phyloP scores from a whole-genome alignment of 768 basidiomycete species.

The Royoungia palumana region DNA sequence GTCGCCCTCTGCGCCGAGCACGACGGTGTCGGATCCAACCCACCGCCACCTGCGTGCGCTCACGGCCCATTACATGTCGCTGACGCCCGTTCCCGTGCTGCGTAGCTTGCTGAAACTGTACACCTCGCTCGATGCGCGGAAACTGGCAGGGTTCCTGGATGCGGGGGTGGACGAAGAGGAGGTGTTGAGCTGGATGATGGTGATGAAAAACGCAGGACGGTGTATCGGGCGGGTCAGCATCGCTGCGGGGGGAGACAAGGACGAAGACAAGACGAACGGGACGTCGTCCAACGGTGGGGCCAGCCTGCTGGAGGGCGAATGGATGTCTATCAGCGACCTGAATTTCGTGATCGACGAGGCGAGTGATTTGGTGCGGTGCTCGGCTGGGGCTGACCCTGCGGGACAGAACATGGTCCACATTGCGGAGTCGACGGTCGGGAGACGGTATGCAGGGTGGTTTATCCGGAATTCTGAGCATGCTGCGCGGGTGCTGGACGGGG shows the following conservation, averaged over 20 bases:
- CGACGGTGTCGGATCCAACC: conserved; percentile 55
- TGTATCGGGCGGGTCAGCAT: conserved; percentile 49
- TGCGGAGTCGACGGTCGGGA: conserved; percentile 88
- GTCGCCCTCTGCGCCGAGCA: conserved; percentile 20
- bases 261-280: conserved; percentile 23
- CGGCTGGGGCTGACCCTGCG: not conserved
- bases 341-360: conserved; percentile 96
- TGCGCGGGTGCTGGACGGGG: conserved; percentile 79
- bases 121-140: conserved; percentile 86
- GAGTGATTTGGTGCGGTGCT: conserved; percentile 21
- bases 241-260: conserved; percentile 44
- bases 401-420: conserved; percentile 93
- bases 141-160: conserved; percentile 89
- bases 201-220: conserved; percentile 85
- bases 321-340: conserved; percentile 86
- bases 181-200: conserved; percentile 95
- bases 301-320: conserved; percentile 78
- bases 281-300: conserved; percentile 26
- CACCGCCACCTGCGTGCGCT: conserved; percentile 84
- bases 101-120: conserved; percentile 94
- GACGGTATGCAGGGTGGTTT: conserved; percentile 96
- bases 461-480: conserved; percentile 94
- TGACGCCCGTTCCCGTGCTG: conserved; percentile 76
- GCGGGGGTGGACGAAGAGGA: conserved; percentile 77
- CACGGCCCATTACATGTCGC: conserved; percentile 74